Base-by-base conservation (phyloP, 495 filamentous ascomycete genomes). In the Daldinia decipiens region DNA sequence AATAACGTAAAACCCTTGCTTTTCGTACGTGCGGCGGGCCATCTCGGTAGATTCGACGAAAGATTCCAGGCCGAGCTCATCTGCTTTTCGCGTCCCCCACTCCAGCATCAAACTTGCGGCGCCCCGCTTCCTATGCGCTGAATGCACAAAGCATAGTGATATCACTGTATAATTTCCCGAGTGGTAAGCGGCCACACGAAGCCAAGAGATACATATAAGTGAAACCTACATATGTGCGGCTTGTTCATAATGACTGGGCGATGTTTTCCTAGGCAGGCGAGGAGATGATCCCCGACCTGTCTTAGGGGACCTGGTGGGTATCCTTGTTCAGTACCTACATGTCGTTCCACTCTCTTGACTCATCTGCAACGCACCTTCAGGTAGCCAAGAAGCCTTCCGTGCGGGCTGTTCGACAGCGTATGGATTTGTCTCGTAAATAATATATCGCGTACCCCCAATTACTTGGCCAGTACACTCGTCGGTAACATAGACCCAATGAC, bases 41-140 rank as follows among this genome's bases (percentile, higher is more conserved):
- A 67, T 67, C 31, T 77, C 78, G 9, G 79, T 80, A 36, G 79
- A 71, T 70, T 82, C 80, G 4, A 82, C 76, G 31, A 81, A 78
- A 19, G 78, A 72, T 50, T 78, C 75, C 13, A 82, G 55, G 24
- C 76, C 74, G 11, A 80, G 61, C 36, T 79, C 77, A 50, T 82
- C 80, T 3, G 79, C 77, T 67, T 76, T 77, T 51, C 69, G 24
- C 9, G 73, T 72, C 17, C 80, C 80, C 80, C 80, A 82, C 15
- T 73, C 32, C 32, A 82, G 62, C 38, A 81, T 71, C 62, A 74
- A 51, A 19, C 59, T 76, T 17, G 68, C 78, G n/a, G 63, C 71
- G 8, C 78, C 78, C 45, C 75, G 75, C n/a, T 47, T 58, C n/a
- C 66, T 58, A 26, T 69, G 66, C 38, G 66, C 59, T 13, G 66